These are phyloP conservation scores for Coniochaeta sp. DNA, from an alignment of 2,329 filamentous ascomycete species.

Conservation along the genomic window DNA sequence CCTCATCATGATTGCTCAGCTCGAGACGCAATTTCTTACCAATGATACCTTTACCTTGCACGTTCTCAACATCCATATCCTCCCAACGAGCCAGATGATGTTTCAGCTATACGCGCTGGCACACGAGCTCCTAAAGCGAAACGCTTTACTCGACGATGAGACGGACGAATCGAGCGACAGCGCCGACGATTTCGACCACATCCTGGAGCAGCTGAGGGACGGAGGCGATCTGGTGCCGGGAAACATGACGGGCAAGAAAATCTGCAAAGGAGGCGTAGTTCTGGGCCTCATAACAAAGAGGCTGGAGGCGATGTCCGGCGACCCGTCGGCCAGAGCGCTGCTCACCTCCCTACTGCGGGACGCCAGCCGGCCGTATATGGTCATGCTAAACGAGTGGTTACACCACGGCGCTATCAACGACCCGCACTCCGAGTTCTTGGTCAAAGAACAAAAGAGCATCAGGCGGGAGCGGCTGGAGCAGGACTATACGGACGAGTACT, in stretches of 20 bases:
- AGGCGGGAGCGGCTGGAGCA: slow-evolving; percentile 83
- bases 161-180: slow-evolving; percentile 65
- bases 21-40: slow-evolving; percentile 88
- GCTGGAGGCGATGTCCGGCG: slow-evolving; percentile 84
- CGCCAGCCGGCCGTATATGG: slow-evolving; percentile 90
- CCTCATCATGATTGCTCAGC: slow-evolving; percentile 84
- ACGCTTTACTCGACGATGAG: slow-evolving; percentile 79
- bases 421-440: slow-evolving; percentile 85
- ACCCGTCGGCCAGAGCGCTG: slow-evolving; percentile 77
- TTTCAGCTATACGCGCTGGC: slow-evolving; percentile 82
- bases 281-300: slow-evolving; percentile 79
- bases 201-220: slow-evolving; percentile 81
- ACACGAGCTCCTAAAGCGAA: slow-evolving; percentile 80
- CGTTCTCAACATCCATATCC: slow-evolving; percentile 83
- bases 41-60: slow-evolving; percentile 91
- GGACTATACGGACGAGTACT: slow-evolving; percentile 98
- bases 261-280: slow-evolving; percentile 96
- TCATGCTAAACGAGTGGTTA: slow-evolving; percentile 97
- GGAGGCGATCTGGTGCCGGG: slow-evolving; percentile 75
- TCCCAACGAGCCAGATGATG: slow-evolving; percentile 87
- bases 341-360: slow-evolving; percentile 79
- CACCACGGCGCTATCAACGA: slow-evolving; percentile 95
- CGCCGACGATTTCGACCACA: slow-evolving; percentile 82
- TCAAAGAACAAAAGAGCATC: slow-evolving; percentile 95
- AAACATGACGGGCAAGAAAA: slow-evolving; percentile 77